Evolutionary conservation across 768 basidiomycete species (phyloP).

Genomic region (Phlebiopsis flavidoalba): DNA sequence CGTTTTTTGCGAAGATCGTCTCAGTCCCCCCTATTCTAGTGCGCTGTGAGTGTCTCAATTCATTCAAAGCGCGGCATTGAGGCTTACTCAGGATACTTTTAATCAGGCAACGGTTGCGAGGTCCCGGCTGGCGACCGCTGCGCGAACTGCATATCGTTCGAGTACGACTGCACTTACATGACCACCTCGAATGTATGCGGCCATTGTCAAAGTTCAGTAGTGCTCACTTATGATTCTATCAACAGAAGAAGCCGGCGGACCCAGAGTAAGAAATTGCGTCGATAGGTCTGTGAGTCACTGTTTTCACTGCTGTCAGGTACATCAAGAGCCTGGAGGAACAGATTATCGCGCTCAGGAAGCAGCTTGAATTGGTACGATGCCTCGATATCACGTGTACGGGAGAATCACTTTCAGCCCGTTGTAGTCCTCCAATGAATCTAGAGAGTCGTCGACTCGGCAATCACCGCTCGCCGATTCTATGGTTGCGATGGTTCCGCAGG

Average conservation of each 20-base stretch:
- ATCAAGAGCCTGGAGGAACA: not conserved
- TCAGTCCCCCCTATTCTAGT: slow-evolving; percentile 21
- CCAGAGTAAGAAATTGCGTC: not conserved
- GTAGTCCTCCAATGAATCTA: too few species aligned
- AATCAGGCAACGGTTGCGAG: slow-evolving; percentile 63
- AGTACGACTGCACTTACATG: slow-evolving; percentile 59
- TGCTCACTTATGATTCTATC: not conserved
- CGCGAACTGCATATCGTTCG: slow-evolving; percentile 55
- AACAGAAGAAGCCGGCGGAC: not conserved
- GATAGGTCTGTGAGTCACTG: too few species aligned
- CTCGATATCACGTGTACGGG: too few species aligned
- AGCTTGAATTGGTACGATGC: not conserved
- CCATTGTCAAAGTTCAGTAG: not conserved
- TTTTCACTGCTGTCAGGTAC: slow-evolving; percentile 38
- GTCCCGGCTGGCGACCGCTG: slow-evolving; percentile 58
- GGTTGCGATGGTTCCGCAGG: too few species aligned
- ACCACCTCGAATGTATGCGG: slow-evolving; percentile 16
- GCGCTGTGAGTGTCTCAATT: slow-evolving; percentile 44
- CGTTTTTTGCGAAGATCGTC: slow-evolving; percentile 2
- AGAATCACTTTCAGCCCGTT: too few species aligned
- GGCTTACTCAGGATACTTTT: not conserved
- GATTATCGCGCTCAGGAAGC: not conserved
- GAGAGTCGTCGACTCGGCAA: too few species aligned
- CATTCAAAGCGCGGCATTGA: not conserved
- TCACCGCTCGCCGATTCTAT: too few species aligned